phyloP scores from a whole-genome alignment of 2,329 filamentous ascomycete genomes.

The Westerdykella aurantiaca region DNA sequence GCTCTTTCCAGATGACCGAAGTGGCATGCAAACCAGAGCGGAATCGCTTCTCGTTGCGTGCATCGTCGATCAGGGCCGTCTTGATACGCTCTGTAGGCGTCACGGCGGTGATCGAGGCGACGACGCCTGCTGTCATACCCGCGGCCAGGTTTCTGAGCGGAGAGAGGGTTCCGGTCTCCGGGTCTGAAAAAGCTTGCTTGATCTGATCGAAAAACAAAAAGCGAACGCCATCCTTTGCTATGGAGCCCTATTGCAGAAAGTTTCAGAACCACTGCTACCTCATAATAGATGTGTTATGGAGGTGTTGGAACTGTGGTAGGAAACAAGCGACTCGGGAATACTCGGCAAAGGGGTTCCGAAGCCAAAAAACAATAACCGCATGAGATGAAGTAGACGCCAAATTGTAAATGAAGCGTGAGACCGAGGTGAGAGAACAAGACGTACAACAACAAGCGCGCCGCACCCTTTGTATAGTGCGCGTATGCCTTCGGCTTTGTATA shows the following conservation, averaged over 20 bases:
- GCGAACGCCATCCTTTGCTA: constrained; percentile 60
- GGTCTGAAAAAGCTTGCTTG: constrained; percentile 52
- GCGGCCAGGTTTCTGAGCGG: constrained; percentile 54
- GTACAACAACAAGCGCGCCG: constrained; percentile 50
- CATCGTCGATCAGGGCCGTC: constrained; percentile 61
- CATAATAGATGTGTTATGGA: not conserved
- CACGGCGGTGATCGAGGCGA: constrained; percentile 59
- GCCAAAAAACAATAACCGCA: not conserved
- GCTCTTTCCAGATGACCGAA: constrained; percentile 44
- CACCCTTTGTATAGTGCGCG: constrained; percentile 59
- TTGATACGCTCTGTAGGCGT: constrained; percentile 65
- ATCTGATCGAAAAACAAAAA: constrained; percentile 63
- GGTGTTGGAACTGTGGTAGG: not conserved
- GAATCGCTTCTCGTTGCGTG: constrained; percentile 47
- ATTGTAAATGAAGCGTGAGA: not conserved
- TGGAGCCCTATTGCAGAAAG: constrained; percentile 41
- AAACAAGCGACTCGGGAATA: constrained; percentile 1
- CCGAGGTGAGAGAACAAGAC: constrained; percentile 6
- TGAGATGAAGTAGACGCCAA: not conserved
- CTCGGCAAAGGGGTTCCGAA: constrained; percentile 8
- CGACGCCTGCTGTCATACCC: constrained; percentile 58
- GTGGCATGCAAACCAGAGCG: constrained; percentile 49
- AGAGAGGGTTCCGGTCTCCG: constrained; percentile 52
- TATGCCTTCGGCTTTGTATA: constrained; percentile 53
- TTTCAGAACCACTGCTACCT: not conserved